phyloP scores from a whole-genome alignment of 441 rosid species.

The Syzygium syzygioides region DNA sequence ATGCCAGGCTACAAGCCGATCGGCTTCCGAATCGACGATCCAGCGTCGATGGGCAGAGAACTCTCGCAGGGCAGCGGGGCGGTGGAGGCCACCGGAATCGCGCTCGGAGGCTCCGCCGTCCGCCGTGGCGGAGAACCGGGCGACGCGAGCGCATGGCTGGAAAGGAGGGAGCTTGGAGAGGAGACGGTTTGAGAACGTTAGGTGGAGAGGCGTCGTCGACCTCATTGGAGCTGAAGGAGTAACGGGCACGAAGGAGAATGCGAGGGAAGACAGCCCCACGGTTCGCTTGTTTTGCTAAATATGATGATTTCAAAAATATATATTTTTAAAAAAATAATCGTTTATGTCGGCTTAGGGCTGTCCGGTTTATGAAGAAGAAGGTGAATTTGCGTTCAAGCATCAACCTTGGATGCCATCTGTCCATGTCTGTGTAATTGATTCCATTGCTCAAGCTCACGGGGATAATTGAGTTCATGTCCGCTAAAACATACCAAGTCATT shows the following conservation, averaged over 20 bases:
- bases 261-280: too few species aligned
- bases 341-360: neutral
- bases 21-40: constrained; percentile 9
- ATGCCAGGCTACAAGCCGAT: constrained; percentile 12
- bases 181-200: neutral
- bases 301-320: too few species aligned
- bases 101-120: neutral
- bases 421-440: neutral
- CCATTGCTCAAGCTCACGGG: neutral
- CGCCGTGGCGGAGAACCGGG: neutral
- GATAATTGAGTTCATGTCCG: neutral
- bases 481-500: neutral
- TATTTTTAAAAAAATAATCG: too few species aligned
- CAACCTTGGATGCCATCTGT: neutral
- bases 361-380: neutral
- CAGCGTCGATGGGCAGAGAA: neutral
- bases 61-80: neutral
- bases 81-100: neutral
- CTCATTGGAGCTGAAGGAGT: neutral
- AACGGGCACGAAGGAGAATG: neutral
- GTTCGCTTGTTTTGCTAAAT: too few species aligned
- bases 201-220: neutral
- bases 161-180: neutral
- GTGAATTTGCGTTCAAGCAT: neutral
- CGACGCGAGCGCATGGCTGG: neutral